A percentile compares a stretch with the other conserved stretches of the same genome.
These are phyloP conservation scores for Pseudogymnoascus sp. DNA, from an alignment of 2,329 filamentous ascomycete genomes.

Conservation along the genomic window DNA sequence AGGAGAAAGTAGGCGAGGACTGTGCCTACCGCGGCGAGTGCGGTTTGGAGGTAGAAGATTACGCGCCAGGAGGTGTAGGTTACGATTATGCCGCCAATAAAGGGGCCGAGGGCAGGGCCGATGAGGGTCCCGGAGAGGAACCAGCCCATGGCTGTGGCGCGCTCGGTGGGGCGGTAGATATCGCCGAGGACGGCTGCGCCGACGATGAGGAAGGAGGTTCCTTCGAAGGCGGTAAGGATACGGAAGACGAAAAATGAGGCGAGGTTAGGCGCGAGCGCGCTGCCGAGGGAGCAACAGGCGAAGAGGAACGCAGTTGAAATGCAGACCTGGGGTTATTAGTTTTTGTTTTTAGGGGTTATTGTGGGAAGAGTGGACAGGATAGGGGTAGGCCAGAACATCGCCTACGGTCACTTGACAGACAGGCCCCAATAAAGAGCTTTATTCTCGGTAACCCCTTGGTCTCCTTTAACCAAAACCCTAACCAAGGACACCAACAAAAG, in stretches of 20 bases:
- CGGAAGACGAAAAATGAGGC: constrained; percentile 66
- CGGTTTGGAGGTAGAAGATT: constrained; percentile 72
- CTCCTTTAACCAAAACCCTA: background rate
- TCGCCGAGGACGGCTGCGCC: constrained; percentile 63
- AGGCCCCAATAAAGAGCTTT: background rate
- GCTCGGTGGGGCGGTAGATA: constrained; percentile 55
- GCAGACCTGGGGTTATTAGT: constrained; percentile 37
- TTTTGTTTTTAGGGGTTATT: background rate
- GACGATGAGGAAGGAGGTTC: constrained; percentile 65
- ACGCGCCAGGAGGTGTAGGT: constrained; percentile 64
- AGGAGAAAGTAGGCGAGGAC: constrained; percentile 56
- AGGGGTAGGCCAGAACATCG: background rate
- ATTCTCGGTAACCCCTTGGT: background rate
- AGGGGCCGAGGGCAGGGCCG: constrained; percentile 61
- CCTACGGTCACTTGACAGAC: background rate
- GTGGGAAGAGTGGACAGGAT: background rate
- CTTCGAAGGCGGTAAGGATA: constrained; percentile 65
- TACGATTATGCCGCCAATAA: constrained; percentile 68
- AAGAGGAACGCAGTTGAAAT: constrained; percentile 55
- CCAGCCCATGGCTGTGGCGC: constrained; percentile 66
- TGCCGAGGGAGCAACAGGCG: constrained; percentile 60
- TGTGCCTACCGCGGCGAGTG: constrained; percentile 51
- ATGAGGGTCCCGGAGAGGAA: constrained; percentile 64
- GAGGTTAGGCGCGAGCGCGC: constrained; percentile 63
- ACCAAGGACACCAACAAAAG: background rate